These are phyloP conservation scores for Forsythia viridissima DNA, from an alignment of 257 asterid species.

Conservation along the genomic window DNA sequence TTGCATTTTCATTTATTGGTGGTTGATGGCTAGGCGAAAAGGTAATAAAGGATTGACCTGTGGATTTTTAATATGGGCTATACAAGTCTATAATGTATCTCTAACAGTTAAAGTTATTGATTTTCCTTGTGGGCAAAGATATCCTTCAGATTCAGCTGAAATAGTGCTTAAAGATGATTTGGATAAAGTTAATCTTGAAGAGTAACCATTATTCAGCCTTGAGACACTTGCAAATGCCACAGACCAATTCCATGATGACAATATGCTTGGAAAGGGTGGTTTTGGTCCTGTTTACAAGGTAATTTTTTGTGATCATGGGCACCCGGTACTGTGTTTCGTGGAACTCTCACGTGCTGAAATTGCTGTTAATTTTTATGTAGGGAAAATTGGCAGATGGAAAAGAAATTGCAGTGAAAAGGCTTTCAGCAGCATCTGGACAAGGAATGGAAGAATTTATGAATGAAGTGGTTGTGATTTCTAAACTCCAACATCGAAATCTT, in stretches of 20 bases:
- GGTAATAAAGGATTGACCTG: slow-evolving; percentile 22
- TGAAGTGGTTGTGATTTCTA: slow-evolving; percentile 42
- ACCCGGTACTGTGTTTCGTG: neutral
- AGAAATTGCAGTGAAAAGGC: slow-evolving; percentile 22
- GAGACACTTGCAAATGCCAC: slow-evolving; percentile 51
- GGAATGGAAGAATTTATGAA: slow-evolving; percentile 49
- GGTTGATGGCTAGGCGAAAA: slow-evolving; percentile 37
- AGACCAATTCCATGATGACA: slow-evolving; percentile 33
- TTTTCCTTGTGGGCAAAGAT: slow-evolving; percentile 21
- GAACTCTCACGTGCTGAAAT: neutral
- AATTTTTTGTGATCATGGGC: neutral
- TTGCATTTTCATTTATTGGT: slow-evolving; percentile 34
- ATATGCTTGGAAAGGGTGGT: slow-evolving; percentile 63
- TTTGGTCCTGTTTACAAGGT: slow-evolving; percentile 72
- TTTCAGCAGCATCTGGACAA: slow-evolving; percentile 40
- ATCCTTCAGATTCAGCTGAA: slow-evolving; percentile 29
- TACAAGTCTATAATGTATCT: too few relatives aligned
- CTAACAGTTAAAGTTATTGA: neutral
- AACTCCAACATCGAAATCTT: slow-evolving; percentile 47
- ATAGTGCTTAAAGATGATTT: slow-evolving; percentile 34
- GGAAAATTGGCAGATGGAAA: slow-evolving; percentile 35
- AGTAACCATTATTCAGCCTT: slow-evolving; percentile 46
- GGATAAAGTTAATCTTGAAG: slow-evolving; percentile 39
- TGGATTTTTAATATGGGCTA: neutral
- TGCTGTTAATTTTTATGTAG: neutral